Evolutionary conservation across 331 rosid genomes (phyloP).

Genomic region (Pyrus hybrid): DNA sequence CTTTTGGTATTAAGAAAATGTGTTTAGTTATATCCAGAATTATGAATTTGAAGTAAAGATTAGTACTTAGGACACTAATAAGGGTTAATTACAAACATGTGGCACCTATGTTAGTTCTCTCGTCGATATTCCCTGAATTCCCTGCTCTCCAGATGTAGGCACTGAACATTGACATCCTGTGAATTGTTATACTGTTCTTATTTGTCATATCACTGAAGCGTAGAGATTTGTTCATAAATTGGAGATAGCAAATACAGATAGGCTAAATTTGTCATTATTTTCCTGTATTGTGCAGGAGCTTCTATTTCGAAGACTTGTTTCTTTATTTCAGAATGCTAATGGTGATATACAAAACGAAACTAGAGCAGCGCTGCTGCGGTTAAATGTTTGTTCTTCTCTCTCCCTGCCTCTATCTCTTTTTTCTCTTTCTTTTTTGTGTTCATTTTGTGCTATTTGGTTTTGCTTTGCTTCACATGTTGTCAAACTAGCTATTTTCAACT

Average conservation of each 20-base stretch:
- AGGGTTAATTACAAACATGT: not conserved
- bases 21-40: not conserved
- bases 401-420: not conserved
- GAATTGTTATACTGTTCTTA: not conserved
- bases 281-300: slow-evolving; percentile 41
- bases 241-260: not conserved
- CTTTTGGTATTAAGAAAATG: not conserved
- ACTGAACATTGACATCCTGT: not conserved
- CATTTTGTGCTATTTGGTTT: not conserved
- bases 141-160: not conserved
- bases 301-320: slow-evolving; percentile 51
- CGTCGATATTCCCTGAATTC: not conserved
- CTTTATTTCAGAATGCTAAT: slow-evolving; percentile 45
- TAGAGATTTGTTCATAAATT: too few species aligned
- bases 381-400: slow-evolving; percentile 47
- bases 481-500: slow-evolving; percentile 1
- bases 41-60: not conserved
- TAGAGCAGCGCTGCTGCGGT: slow-evolving; percentile 51
- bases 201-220: not conserved
- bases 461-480: not conserved
- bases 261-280: slow-evolving; percentile 5
- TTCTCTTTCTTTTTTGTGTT: not conserved
- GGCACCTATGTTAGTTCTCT: not conserved
- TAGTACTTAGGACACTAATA: not conserved
- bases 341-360: slow-evolving; percentile 59